Conservation (phyloP, 495 filamentous ascomycete genomes). For the Lepidopterella palustris region DNA sequence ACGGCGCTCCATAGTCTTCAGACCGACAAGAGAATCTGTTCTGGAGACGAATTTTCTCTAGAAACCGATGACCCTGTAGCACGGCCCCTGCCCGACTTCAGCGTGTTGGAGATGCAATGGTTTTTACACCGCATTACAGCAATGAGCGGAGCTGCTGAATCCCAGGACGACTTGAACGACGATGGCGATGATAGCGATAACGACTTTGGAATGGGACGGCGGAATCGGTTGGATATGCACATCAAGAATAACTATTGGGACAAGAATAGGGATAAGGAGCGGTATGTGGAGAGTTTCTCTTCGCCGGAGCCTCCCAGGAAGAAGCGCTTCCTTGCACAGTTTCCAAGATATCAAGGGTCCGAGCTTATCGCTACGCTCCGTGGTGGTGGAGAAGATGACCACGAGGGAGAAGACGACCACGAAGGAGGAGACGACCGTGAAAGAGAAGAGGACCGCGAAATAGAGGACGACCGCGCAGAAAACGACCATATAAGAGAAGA, state of each 20-base stretch:
- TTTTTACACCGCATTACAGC: not conserved
- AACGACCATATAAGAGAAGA: no score
- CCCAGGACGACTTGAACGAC: not conserved
- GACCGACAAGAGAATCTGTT: not conserved
- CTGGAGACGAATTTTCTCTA: not conserved
- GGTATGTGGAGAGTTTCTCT: not conserved
- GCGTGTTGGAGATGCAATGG: conserved; percentile 4
- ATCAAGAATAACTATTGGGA: not conserved
- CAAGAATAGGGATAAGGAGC: not conserved
- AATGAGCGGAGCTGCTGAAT: no score
- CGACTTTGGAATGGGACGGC: not conserved
- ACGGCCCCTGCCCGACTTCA: not conserved
- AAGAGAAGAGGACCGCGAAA: no score
- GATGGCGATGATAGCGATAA: not conserved
- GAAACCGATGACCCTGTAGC: not conserved
- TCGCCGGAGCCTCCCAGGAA: no score
- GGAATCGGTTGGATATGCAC: not conserved
- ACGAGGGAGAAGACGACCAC: not conserved
- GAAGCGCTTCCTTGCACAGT: not conserved
- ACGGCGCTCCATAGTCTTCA: not conserved
- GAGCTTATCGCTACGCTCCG: not conserved
- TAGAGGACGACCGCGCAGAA: no score
- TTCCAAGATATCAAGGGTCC: not conserved
- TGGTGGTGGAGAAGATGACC: not conserved
- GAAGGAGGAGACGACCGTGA: no score